Base-by-base conservation (phyloP, 2,329 filamentous ascomycete species). In the Colletotrichum sp. region DNA sequence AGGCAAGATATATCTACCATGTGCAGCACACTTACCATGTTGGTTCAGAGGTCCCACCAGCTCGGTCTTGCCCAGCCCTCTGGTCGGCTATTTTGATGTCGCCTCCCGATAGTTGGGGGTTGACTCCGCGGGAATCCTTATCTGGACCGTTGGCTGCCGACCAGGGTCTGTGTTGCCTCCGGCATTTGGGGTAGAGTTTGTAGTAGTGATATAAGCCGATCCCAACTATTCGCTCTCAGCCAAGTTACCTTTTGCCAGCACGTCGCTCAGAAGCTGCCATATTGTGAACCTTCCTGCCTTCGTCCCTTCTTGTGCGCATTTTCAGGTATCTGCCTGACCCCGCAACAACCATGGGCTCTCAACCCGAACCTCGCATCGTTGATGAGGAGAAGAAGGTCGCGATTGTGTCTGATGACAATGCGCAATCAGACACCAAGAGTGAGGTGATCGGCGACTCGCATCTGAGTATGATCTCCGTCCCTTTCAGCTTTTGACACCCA, bases 41-140 rank as follows among this genome's bases (percentile, higher is more conserved):
- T 65, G 30, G 32, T 69, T 22, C 11, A 12, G 25, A 29, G 34
- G 44, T 68, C 15, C 70, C 70, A 52, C 70, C 13, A 19, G 34
- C 13, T 27, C 55, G n/a, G 30, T 15, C 62, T 36, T 30, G 39
- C n/a, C 64, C 44, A 27, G 55, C 36, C 27, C 15, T 19, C 13
- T 32, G 39, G 29, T 69, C 70, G 64, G 73, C 57, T 73, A 69
- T 65, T 63, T 27, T 16, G 55, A 44, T 64, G 25, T 29, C 63
- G 55, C 52, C 69, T 36, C 70, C 36, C 29, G 25, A 34, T 32
- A 13, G n/a, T 57, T 59, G 32, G 32, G 39, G 32, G 36, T 69
- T 15, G 29, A 15, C 70, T 69, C 73, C 63, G 73, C 73, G 64
- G 73, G 71, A 65, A 73, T 64, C 70, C 73, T 76, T 76, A 76